These are phyloP conservation scores for Ophiocordyceps sinensis DNA, from an alignment of 2,329 filamentous ascomycete genomes.

Conservation along the genomic window DNA sequence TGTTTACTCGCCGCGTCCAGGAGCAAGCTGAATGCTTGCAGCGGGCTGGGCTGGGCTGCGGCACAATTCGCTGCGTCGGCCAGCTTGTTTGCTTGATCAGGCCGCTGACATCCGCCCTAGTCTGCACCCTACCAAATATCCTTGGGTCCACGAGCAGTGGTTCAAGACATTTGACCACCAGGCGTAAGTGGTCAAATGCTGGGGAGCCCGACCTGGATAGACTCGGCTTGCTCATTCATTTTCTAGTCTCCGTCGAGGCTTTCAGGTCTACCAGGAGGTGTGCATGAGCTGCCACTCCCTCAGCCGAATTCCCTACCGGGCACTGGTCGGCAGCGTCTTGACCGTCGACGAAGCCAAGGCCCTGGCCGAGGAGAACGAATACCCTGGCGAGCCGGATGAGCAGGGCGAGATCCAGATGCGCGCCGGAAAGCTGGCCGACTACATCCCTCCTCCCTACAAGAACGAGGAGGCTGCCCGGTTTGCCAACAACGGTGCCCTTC, in stretches of 20 bases:
- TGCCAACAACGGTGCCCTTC: conserved; percentile 95
- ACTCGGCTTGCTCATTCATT: background rate
- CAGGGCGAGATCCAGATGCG: conserved; percentile 97
- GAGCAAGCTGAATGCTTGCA: background rate
- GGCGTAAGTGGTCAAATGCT: conserved; percentile 48
- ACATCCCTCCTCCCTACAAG: conserved; percentile 89
- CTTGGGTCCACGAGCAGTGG: conserved; percentile 89
- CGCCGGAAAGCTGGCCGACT: conserved; percentile 95
- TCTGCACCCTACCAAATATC: conserved; percentile 82
- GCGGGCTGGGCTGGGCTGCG: conserved; percentile 8
- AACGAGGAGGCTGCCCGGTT: conserved; percentile 97
- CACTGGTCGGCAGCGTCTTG: conserved; percentile 79
- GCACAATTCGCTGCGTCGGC: conserved; percentile 16
- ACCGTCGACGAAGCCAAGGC: conserved; percentile 97
- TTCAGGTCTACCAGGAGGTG: conserved; percentile 98
- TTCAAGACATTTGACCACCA: conserved; percentile 94
- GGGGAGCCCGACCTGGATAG: background rate
- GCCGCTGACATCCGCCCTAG: conserved; percentile 32
- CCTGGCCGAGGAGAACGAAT: conserved; percentile 95
- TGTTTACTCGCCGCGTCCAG: conserved; percentile 28
- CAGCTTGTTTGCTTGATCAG: conserved; percentile 5
- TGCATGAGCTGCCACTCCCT: conserved; percentile 97
- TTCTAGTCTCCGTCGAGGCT: conserved; percentile 86
- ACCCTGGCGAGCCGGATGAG: conserved; percentile 95
- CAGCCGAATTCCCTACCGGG: conserved; percentile 81